These are phyloP conservation scores for Fusarium sp. DNA, from an alignment of 2,329 filamentous ascomycete species.

Conservation along the genomic window DNA sequence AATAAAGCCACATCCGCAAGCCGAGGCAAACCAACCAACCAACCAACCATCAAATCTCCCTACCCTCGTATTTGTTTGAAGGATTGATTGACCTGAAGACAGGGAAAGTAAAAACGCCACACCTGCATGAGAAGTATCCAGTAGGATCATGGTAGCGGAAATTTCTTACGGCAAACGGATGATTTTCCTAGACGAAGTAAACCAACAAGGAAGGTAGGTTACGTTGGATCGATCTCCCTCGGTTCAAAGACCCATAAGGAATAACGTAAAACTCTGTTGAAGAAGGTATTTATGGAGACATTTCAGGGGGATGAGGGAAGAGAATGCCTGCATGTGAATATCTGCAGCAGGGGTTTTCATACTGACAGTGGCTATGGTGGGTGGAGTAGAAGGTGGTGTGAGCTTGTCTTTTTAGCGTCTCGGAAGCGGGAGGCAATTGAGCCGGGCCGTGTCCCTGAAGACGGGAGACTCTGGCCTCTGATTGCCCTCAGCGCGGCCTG, in stretches of 20 bases:
- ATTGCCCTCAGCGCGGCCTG: background rate
- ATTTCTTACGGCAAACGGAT: background rate
- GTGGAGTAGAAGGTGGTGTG: background rate
- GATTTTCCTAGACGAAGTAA: slow-evolving; percentile 1
- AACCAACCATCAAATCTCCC: background rate
- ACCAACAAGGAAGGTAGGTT: background rate
- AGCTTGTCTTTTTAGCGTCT: background rate
- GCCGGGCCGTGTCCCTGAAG: background rate
- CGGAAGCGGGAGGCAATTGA: background rate
- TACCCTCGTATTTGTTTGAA: background rate
- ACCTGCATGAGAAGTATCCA: background rate
- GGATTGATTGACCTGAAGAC: background rate
- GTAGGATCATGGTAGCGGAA: background rate
- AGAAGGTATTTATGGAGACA: background rate
- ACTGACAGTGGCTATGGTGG: no score
- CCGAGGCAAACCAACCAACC: background rate
- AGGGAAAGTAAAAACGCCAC: background rate
- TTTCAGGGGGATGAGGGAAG: background rate
- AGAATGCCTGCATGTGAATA: background rate
- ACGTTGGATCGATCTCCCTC: slow-evolving; percentile 3
- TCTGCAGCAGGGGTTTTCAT: background rate
- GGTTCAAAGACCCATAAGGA: background rate
- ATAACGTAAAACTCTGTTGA: background rate
- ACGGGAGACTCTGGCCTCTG: no score
- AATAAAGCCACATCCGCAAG: background rate